Percentiles rank a stretch among this genome's conserved stretches.
phyloP scores from a whole-genome alignment of 768 basidiomycete species.

The Termitomyces sp. region DNA sequence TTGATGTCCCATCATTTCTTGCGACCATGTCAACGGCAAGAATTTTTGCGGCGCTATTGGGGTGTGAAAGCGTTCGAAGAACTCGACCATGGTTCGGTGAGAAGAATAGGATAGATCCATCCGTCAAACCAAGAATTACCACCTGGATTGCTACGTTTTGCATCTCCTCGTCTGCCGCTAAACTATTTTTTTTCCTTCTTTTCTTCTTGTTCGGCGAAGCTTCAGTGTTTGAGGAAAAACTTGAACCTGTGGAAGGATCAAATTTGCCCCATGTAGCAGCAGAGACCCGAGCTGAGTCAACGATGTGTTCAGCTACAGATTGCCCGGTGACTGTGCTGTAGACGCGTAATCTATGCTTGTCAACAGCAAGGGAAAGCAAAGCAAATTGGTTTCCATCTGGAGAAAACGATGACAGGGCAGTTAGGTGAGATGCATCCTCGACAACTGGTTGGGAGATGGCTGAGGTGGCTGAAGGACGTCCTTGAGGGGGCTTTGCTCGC shows the following conservation, averaged over 20 bases:
- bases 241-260: slow-evolving; percentile 23
- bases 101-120: slow-evolving; percentile 55
- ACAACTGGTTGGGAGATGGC: slow-evolving; percentile 51
- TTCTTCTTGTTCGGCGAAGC: slow-evolving; percentile 48
- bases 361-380: slow-evolving; percentile 57
- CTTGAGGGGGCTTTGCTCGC: slow-evolving; percentile 46
- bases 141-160: slow-evolving; percentile 30
- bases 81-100: slow-evolving; percentile 57
- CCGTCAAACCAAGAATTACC: slow-evolving; percentile 54
- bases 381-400: slow-evolving; percentile 51
- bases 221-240: slow-evolving; percentile 17
- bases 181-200: slow-evolving; percentile 38
- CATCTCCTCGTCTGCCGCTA: slow-evolving; percentile 17
- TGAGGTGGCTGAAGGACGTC: slow-evolving; percentile 49
- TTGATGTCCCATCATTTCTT: slow-evolving; percentile 22
- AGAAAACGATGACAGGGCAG: slow-evolving; percentile 54
- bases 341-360: slow-evolving; percentile 67
- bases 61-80: slow-evolving; percentile 48
- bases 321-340: slow-evolving; percentile 54
- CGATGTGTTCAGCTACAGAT: slow-evolving; percentile 50
- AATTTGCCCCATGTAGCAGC: slow-evolving; percentile 47
- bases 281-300: slow-evolving; percentile 52
- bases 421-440: slow-evolving; percentile 37
- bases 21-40: slow-evolving; percentile 37
- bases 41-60: slow-evolving; percentile 48